Conservation (phyloP, 2,329 filamentous ascomycete genomes). For the Epichloe sylvatica region DNA sequence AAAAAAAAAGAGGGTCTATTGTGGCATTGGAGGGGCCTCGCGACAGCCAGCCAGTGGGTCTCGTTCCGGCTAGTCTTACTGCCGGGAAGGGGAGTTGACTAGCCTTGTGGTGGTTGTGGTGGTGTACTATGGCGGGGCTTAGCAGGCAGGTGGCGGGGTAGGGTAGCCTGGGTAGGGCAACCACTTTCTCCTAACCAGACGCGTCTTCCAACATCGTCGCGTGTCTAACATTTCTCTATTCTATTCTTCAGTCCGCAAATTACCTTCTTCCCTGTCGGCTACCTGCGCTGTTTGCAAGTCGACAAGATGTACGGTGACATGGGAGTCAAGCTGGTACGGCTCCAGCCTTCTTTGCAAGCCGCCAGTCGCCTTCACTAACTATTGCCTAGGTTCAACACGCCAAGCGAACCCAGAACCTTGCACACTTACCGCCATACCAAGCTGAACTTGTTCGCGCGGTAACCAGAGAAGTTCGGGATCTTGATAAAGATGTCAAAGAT, state of each 20-base stretch:
- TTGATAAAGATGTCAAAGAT: constrained; percentile 70
- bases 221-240: neutral
- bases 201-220: neutral
- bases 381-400: constrained; percentile 70
- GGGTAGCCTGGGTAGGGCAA: neutral
- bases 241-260: neutral
- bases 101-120: too few species aligned
- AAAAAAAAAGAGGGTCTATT: neutral
- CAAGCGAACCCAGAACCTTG: constrained; percentile 79
- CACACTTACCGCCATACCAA: constrained; percentile 81
- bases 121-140: too few species aligned
- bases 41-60: too few species aligned
- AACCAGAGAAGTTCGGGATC: constrained; percentile 80
- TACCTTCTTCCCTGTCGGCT: neutral
- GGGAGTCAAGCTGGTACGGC: constrained; percentile 65
- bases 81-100: neutral
- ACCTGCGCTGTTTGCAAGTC: neutral
- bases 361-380: neutral
- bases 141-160: neutral
- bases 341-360: neutral
- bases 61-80: too few species aligned
- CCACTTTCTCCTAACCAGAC: neutral
- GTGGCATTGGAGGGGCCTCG: neutral
- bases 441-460: constrained; percentile 79
- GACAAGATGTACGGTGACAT: constrained; percentile 69